Evolutionary conservation across 768 basidiomycete species (phyloP).

Genomic region (Suillus bovinus): DNA sequence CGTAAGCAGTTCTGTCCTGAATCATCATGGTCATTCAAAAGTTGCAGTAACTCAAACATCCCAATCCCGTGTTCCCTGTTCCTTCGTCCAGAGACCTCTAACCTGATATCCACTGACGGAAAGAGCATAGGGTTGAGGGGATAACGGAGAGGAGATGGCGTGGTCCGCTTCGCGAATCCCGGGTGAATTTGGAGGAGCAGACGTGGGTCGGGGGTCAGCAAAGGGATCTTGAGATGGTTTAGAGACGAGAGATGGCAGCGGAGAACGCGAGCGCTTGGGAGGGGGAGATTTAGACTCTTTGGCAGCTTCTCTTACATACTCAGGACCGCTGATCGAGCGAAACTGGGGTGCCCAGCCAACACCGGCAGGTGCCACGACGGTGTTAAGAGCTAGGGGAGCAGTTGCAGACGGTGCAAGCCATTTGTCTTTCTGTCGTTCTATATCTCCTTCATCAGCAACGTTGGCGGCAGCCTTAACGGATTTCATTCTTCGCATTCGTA

Average conservation of each 20-base stretch:
- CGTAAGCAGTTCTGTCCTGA: neutral
- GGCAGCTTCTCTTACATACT: conserved; percentile 50
- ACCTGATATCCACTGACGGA: conserved; percentile 28
- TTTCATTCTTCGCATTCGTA: conserved; percentile 13
- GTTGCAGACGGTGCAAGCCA: conserved; percentile 13
- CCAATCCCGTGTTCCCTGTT: neutral
- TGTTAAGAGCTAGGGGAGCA: conserved; percentile 18
- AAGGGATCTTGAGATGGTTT: conserved; percentile 8
- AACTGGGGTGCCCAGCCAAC: conserved; percentile 34
- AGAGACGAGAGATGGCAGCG: conserved; percentile 13
- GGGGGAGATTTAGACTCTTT: conserved; percentile 4
- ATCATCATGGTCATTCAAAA: neutral
- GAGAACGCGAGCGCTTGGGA: conserved; percentile 23
- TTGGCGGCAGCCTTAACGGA: neutral
- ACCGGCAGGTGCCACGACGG: conserved; percentile 26
- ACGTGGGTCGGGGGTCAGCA: conserved; percentile 16
- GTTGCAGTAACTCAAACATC: conserved; percentile 4
- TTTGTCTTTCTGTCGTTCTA: conserved; percentile 21
- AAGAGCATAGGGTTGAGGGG: conserved; percentile 22
- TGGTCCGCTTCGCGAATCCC: conserved; percentile 8
- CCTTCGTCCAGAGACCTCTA: conserved; percentile 9
- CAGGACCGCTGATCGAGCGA: conserved; percentile 41
- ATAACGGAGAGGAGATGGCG: neutral
- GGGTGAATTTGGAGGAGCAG: conserved; percentile 17
- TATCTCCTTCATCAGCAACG: conserved; percentile 6